These are phyloP conservation scores for Acidomyces sp. DNA, from an alignment of 495 filamentous ascomycete genomes.

Conservation along the genomic window DNA sequence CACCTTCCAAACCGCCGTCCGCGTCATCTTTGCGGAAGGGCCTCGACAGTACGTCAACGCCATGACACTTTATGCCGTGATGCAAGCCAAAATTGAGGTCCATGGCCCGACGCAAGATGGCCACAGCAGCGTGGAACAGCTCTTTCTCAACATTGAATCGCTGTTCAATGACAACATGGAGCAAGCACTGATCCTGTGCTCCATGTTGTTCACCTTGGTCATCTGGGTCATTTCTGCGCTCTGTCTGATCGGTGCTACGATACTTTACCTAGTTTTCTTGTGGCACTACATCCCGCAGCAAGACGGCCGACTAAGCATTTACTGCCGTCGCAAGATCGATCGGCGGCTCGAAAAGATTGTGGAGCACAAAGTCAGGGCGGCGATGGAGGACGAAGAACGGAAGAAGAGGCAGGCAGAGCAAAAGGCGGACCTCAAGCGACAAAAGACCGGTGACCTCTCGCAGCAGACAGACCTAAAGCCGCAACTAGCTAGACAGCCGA, in stretches of 20 bases:
- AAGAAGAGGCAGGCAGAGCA: constrained; percentile 41
- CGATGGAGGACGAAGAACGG: constrained; percentile 60
- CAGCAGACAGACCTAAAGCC: constrained; percentile 11
- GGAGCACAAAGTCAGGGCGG: constrained; percentile 67
- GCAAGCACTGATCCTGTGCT: constrained; percentile 66
- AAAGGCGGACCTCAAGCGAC: constrained; percentile 33
- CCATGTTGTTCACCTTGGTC: constrained; percentile 83
- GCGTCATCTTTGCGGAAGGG: constrained; percentile 75
- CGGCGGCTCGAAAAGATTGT: constrained; percentile 69
- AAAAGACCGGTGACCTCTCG: constrained; percentile 21
- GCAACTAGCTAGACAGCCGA: constrained; percentile 14
- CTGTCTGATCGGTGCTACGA: constrained; percentile 53
- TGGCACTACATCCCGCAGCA: constrained; percentile 72
- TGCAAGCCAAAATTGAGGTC: constrained; percentile 53
- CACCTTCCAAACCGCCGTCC: constrained; percentile 84
- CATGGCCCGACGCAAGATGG: constrained; percentile 39
- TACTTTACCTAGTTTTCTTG: constrained; percentile 76
- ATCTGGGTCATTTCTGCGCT: constrained; percentile 78
- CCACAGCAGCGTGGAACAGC: constrained; percentile 22
- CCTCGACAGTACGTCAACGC: constrained; percentile 84
- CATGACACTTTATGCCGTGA: constrained; percentile 71
- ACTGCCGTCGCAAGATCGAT: constrained; percentile 83
- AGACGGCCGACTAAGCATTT: constrained; percentile 67
- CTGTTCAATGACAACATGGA: constrained; percentile 54
- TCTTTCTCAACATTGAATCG: constrained; percentile 49